Evolutionary conservation across 2,329 filamentous ascomycete species (phyloP).

Genomic region (Cladophialophora bantiana): DNA sequence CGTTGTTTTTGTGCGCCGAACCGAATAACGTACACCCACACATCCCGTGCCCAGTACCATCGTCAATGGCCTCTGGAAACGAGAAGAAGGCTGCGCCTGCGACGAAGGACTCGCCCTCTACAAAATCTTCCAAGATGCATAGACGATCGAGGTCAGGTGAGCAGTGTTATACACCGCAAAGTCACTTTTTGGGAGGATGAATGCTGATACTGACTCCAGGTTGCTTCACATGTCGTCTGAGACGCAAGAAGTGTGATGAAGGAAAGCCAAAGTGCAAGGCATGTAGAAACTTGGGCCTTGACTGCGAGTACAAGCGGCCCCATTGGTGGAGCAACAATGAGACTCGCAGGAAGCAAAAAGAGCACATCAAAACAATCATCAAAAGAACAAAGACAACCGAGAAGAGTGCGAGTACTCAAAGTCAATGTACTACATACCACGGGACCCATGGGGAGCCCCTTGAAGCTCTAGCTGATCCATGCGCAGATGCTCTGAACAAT

Average conservation of each 20-base stretch:
- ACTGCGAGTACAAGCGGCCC: slow-evolving; percentile 95
- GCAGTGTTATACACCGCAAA: slow-evolving; percentile 48
- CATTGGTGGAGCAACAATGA: slow-evolving; percentile 98
- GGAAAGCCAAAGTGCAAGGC: slow-evolving; percentile 69
- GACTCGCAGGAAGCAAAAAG: slow-evolving; percentile 83
- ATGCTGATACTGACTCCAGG: slow-evolving; percentile 51
- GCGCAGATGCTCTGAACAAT: slow-evolving; percentile 27
- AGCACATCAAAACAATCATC: slow-evolving; percentile 95
- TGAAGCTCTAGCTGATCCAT: slow-evolving; percentile 15
- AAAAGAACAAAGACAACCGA: slow-evolving; percentile 95
- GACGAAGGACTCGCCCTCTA: slow-evolving; percentile 44
- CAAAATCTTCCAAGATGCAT: slow-evolving; percentile 77
- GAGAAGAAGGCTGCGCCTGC: slow-evolving; percentile 38
- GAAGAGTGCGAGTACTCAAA: slow-evolving; percentile 68
- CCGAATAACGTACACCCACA: slow-evolving; percentile 13
- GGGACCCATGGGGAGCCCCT: background rate
- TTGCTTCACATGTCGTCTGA: slow-evolving; percentile 71
- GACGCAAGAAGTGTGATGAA: slow-evolving; percentile 75
- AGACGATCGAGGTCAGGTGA: slow-evolving; percentile 91
- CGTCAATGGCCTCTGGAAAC: slow-evolving; percentile 36
- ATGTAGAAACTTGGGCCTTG: slow-evolving; percentile 75
- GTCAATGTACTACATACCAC: slow-evolving; percentile 39
- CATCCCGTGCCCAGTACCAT: background rate
- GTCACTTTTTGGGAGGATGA: background rate
- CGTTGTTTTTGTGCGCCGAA: slow-evolving; percentile 3